Conservation (phyloP, 257 asterid species). For the Pogostemon cablin region DNA sequence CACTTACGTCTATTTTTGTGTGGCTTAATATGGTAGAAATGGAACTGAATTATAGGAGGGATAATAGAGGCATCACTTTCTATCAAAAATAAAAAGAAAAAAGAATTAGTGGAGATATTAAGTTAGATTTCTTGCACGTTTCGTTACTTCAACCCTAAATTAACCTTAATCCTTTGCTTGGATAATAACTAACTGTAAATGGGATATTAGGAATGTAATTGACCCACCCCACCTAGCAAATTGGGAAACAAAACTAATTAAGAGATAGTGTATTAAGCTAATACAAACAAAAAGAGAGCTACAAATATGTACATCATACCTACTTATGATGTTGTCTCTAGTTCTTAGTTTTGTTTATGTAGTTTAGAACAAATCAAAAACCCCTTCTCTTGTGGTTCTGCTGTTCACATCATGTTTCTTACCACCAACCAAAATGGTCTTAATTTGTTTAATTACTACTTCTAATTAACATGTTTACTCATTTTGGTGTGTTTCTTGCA, state of each 20-base stretch:
- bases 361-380: constrained; percentile 25
- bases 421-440: constrained; percentile 42
- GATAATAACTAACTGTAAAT: constrained; percentile 36
- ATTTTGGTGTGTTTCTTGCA: neutral
- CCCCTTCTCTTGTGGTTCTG: constrained; percentile 52
- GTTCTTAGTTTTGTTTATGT: constrained; percentile 6
- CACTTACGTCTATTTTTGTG: neutral
- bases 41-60: constrained; percentile 21
- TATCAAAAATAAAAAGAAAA: constrained; percentile 31
- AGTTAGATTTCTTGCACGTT: constrained; percentile 56
- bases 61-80: constrained; percentile 37
- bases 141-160: constrained; percentile 57
- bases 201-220: constrained; percentile 6
- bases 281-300: constrained; percentile 33
- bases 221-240: constrained; percentile 4
- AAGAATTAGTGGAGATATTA: constrained; percentile 3
- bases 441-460: neutral
- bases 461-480: too few species aligned
- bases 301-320: constrained; percentile 59
- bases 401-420: constrained; percentile 56
- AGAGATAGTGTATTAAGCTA: constrained; percentile 35
- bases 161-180: constrained; percentile 31
- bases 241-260: neutral
- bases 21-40: constrained; percentile 14
- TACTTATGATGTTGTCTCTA: constrained; percentile 55